phyloP scores from a whole-genome alignment of 129 eudicot genomes.

The sunflower (Helianthus annuus) region DNA sequence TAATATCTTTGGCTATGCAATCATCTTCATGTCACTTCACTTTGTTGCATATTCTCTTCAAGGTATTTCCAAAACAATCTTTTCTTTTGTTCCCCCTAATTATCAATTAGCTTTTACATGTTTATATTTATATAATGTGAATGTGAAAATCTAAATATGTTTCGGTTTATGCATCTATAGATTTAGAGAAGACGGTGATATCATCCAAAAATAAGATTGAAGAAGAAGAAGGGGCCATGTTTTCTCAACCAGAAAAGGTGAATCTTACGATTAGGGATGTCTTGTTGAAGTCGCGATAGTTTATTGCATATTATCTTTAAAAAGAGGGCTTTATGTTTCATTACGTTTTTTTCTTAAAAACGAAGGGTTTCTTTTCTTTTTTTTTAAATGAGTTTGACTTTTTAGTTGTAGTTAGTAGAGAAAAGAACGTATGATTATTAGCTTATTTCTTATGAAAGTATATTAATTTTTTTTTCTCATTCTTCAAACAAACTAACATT shows the following conservation, averaged over 20 bases:
- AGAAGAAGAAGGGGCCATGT: constrained; percentile 1
- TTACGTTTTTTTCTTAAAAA: too few species aligned
- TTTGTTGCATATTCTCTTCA: constrained; percentile 37
- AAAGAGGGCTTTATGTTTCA: not conserved
- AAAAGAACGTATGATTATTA: not conserved
- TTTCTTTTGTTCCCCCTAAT: not conserved
- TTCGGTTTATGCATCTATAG: constrained; percentile 16
- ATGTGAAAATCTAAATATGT: not conserved
- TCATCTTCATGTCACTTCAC: constrained; percentile 43
- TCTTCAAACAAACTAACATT: not conserved
- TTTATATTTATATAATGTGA: not conserved
- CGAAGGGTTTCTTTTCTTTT: too few species aligned
- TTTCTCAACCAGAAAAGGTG: constrained; percentile 36
- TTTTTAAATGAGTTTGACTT: too few species aligned
- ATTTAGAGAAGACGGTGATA: constrained; percentile 15
- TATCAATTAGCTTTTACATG: not conserved
- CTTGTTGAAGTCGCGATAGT: not conserved
- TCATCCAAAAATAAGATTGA: constrained; percentile 13
- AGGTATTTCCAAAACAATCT: constrained; percentile 7
- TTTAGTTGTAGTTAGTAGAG: too few species aligned
- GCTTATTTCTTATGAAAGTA: not conserved
- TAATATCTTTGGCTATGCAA: constrained; percentile 28
- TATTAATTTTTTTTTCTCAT: not conserved
- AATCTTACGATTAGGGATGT: not conserved
- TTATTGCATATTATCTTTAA: not conserved